Conservation (phyloP, 805 yeast species). For the Saccharomycopsis sp. region DNA sequence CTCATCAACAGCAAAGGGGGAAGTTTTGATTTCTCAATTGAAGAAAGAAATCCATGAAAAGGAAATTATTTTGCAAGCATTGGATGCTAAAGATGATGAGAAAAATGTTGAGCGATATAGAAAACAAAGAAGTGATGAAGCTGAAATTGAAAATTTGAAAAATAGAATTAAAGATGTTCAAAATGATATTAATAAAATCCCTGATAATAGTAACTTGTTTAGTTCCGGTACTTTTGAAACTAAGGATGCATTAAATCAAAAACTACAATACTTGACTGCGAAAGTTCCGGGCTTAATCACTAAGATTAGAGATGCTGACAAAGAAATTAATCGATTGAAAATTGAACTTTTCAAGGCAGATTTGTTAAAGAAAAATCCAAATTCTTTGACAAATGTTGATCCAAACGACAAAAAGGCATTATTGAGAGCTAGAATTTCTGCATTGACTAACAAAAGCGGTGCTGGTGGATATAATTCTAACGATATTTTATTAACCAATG, state of each 20-base stretch:
- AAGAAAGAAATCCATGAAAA: constrained; percentile 66
- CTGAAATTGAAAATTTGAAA: constrained; percentile 61
- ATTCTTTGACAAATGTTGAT: constrained; percentile 49
- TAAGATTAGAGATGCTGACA: constrained; percentile 56
- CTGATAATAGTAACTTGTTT: constrained; percentile 25
- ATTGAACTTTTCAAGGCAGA: constrained; percentile 53
- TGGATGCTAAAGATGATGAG: constrained; percentile 55
- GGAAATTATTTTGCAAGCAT: constrained; percentile 59
- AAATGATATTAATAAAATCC: constrained; percentile 26
- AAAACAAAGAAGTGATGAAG: constrained; percentile 31
- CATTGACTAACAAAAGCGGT: constrained; percentile 67
- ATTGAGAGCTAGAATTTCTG: constrained; percentile 84
- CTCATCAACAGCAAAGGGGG: constrained; percentile 14
- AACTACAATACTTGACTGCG: constrained; percentile 58
- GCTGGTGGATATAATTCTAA: constrained; percentile 31
- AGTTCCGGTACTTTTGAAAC: constrained; percentile 32
- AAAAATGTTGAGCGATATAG: constrained; percentile 27
- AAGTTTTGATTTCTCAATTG: constrained; percentile 42
- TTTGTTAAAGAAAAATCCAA: constrained; percentile 58
- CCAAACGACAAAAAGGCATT: constrained; percentile 78
- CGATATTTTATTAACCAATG: constrained; percentile 30
- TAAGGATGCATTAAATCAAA: constrained; percentile 44
- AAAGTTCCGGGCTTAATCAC: constrained; percentile 65
- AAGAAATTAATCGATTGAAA: constrained; percentile 59
- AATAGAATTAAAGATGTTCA: constrained; percentile 45